These are phyloP conservation scores for Inonotus hispidus DNA, from an alignment of 1,284 basidiomycete species.

Conservation along the genomic window DNA sequence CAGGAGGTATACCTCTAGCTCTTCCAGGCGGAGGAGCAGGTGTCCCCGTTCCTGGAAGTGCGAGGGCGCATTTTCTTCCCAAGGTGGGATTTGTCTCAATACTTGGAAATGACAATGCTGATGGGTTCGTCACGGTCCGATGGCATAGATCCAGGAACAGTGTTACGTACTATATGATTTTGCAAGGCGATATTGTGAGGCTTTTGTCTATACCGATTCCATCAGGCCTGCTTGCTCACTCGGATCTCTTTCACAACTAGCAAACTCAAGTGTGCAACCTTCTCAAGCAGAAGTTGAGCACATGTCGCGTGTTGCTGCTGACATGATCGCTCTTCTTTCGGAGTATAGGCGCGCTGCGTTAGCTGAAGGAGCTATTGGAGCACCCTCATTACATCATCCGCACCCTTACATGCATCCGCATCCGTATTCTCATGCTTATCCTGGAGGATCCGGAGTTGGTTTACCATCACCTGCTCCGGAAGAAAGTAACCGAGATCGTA, in stretches of 20 bases:
- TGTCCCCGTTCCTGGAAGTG: neutral
- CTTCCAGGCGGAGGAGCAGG: neutral
- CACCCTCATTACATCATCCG: constrained; percentile 2
- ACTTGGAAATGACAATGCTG: constrained; percentile 9
- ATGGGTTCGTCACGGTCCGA: constrained; percentile 16
- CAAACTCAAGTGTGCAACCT: constrained; percentile 45
- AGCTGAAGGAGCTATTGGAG: constrained; percentile 25
- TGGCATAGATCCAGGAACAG: constrained; percentile 50
- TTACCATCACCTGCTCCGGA: neutral
- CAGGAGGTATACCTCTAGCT: neutral
- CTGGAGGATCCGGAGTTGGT: constrained; percentile 23
- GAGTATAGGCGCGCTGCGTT: constrained; percentile 45
- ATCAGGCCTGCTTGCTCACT: constrained; percentile 9
- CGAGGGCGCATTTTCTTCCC: constrained; percentile 22
- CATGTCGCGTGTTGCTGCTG: constrained; percentile 57
- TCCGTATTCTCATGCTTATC: constrained; percentile 3
- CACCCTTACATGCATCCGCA: neutral
- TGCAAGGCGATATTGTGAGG: constrained; percentile 58
- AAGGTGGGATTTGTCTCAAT: constrained; percentile 19
- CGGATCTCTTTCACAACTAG: constrained; percentile 32
- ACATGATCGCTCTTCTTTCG: constrained; percentile 62
- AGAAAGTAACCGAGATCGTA: neutral
- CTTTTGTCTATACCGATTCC: constrained; percentile 12
- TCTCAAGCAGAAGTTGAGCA: constrained; percentile 50
- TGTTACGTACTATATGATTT: constrained; percentile 57